A percentile compares a stretch with the other conserved stretches of the same genome.
Evolutionary conservation across 208 protist genomes (phyloP).

Genomic region (Angomonas desouzai): DNA sequence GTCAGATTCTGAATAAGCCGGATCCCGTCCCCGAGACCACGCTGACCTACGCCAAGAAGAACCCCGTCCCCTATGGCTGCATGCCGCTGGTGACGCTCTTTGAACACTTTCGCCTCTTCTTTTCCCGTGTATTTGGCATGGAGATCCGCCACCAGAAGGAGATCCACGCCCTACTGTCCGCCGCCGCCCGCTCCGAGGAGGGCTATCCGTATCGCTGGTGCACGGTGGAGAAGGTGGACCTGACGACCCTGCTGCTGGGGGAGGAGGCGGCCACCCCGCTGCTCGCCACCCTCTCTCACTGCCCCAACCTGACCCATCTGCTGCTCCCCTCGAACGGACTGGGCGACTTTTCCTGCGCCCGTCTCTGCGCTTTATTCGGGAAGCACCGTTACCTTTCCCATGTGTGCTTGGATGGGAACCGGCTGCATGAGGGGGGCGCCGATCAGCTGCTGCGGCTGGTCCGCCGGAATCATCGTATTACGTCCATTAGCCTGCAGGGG

Average conservation of each 20-base stretch:
- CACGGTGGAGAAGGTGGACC: conserved; percentile 33
- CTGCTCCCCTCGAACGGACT: conserved; percentile 60
- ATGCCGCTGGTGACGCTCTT: conserved; percentile 71
- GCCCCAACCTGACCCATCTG: conserved; percentile 44
- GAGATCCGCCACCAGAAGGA: conserved; percentile 29
- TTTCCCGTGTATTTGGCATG: conserved; percentile 30
- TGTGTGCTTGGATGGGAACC: conserved; percentile 51
- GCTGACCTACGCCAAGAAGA: conserved; percentile 24
- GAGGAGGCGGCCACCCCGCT: conserved; percentile 62
- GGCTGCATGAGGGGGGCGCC: conserved; percentile 69
- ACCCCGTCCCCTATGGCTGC: conserved; percentile 47
- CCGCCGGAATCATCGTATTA: conserved; percentile 57
- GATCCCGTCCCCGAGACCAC: conserved; percentile 14
- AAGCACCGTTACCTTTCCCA: conserved; percentile 50
- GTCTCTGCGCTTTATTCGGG: conserved; percentile 57
- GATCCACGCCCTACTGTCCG: conserved; percentile 27
- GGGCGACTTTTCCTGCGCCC: conserved; percentile 57
- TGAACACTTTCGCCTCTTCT: conserved; percentile 61
- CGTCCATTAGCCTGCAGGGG: conserved; percentile 30
- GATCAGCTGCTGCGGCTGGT: conserved; percentile 69
- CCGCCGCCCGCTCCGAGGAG: conserved; percentile 12
- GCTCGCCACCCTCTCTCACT: conserved; percentile 63
- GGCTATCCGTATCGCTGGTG: conserved; percentile 62
- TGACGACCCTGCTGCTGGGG: conserved; percentile 59
- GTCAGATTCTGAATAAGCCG: conserved; percentile 22